Conservation (phyloP, 306 rosid species). For the Gastrolobium villosum region DNA sequence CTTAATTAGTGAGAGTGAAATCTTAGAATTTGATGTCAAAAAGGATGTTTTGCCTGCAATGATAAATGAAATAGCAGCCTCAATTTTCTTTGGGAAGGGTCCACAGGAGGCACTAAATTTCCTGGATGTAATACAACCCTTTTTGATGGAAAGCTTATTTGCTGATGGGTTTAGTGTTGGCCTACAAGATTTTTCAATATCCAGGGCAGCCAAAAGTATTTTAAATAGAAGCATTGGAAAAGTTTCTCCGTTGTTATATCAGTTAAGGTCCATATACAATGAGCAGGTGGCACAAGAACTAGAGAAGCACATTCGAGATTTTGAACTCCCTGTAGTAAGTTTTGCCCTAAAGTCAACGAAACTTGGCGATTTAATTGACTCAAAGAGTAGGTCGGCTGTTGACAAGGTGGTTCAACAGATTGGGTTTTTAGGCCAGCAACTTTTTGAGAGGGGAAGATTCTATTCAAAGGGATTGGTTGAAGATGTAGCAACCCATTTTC, state of each 20-base stretch:
- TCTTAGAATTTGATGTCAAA: slow-evolving; percentile 64
- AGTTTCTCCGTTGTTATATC: slow-evolving; percentile 66
- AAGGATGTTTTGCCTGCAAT: slow-evolving; percentile 67
- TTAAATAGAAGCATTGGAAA: slow-evolving; percentile 61
- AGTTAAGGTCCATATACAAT: slow-evolving; percentile 72
- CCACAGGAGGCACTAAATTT: slow-evolving; percentile 79
- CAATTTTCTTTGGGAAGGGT: slow-evolving; percentile 84
- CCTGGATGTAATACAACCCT: slow-evolving; percentile 78
- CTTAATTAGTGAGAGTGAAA: slow-evolving; percentile 66
- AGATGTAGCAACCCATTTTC: slow-evolving; percentile 73
- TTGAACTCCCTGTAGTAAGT: slow-evolving; percentile 61
- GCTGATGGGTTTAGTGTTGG: slow-evolving; percentile 88
- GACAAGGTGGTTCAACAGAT: slow-evolving; percentile 86
- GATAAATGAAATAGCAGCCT: slow-evolving; percentile 78
- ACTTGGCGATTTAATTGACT: slow-evolving; percentile 76
- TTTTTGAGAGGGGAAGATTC: slow-evolving; percentile 80
- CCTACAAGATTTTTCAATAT: slow-evolving; percentile 78
- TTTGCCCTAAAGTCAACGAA: slow-evolving; percentile 71
- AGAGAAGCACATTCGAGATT: slow-evolving; percentile 66
- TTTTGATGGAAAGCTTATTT: slow-evolving; percentile 89
- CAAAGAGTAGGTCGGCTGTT: slow-evolving; percentile 82
- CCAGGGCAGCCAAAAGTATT: slow-evolving; percentile 52
- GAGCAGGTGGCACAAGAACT: slow-evolving; percentile 78
- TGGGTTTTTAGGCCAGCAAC: slow-evolving; percentile 89
- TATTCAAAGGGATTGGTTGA: slow-evolving; percentile 85